Evolutionary conservation across 2,329 filamentous ascomycete genomes (phyloP).

Genomic region (Paecilomyces fulvus): DNA sequence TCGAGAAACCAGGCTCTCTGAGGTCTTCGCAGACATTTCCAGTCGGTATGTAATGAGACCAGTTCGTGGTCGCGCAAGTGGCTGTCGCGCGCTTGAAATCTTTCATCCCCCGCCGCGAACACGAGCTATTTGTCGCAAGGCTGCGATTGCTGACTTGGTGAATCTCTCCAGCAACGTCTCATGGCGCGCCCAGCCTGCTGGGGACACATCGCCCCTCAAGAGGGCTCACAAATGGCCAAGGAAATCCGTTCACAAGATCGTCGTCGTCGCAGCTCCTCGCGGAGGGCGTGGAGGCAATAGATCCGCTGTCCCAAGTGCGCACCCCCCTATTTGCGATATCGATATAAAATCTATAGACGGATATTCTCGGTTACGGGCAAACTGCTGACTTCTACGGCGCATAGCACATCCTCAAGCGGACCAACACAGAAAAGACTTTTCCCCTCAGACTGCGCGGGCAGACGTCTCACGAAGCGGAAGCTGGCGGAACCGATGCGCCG

Average conservation of each 20-base stretch:
- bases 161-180: not conserved
- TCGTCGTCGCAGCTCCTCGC: slow-evolving; percentile 16
- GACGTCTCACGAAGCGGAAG: slow-evolving; percentile 34
- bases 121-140: not conserved
- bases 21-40: slow-evolving; percentile 15
- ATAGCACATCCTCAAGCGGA: slow-evolving; percentile 58
- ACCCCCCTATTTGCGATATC: not conserved
- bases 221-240: not conserved
- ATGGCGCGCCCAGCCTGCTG: not conserved
- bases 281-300: slow-evolving; percentile 43
- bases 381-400: slow-evolving; percentile 2
- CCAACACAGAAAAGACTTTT: slow-evolving; percentile 54
- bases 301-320: slow-evolving; percentile 60
- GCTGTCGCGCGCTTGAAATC: not conserved
- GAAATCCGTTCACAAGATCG: slow-evolving; percentile 15
- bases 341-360: slow-evolving; percentile 6
- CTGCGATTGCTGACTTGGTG: not conserved
- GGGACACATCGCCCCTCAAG: not conserved
- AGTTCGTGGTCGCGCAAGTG: not conserved
- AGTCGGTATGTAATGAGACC: slow-evolving; percentile 16
- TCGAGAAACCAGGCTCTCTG: slow-evolving; percentile 13
- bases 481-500: slow-evolving; percentile 24
- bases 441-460: slow-evolving; percentile 35
- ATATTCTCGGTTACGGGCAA: slow-evolving; percentile 1
- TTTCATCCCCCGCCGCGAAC: slow-evolving; percentile 1